These are phyloP conservation scores for Cydonia oblonga DNA, from an alignment of 331 rosid species.

Conservation along the genomic window DNA sequence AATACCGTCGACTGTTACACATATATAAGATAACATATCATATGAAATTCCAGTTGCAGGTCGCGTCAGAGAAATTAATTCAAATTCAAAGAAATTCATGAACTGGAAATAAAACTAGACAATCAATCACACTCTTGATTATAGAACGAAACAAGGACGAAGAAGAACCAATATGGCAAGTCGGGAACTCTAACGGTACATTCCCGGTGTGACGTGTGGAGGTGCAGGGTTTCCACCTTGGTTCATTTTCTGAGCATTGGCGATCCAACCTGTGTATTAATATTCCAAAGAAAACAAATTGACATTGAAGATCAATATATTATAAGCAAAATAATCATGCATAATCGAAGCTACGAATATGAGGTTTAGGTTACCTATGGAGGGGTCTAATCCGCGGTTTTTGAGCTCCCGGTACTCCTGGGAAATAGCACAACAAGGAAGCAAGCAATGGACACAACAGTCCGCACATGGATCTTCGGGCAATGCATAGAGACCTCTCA, in stretches of 20 bases:
- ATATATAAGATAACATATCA: not conserved
- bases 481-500: constrained; percentile 25
- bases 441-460: constrained; percentile 25
- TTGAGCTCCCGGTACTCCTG: constrained; percentile 53
- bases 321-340: not conserved
- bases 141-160: not conserved
- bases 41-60: not conserved
- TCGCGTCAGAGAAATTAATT: not conserved
- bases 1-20: not conserved
- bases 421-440: constrained; percentile 21
- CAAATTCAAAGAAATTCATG: not conserved
- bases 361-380: constrained; percentile 16
- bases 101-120: not conserved
- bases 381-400: constrained; percentile 37
- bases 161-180: not conserved
- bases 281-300: not conserved
- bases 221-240: constrained; percentile 1
- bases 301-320: too few relatives aligned
- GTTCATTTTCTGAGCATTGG: constrained; percentile 3
- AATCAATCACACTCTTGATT: not conserved
- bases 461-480: constrained; percentile 34
- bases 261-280: constrained; percentile 21
- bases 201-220: not conserved
- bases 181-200: not conserved
- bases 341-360: not conserved